Conservation (phyloP, 768 basidiomycete species). For the Russula ochroleuca region DNA sequence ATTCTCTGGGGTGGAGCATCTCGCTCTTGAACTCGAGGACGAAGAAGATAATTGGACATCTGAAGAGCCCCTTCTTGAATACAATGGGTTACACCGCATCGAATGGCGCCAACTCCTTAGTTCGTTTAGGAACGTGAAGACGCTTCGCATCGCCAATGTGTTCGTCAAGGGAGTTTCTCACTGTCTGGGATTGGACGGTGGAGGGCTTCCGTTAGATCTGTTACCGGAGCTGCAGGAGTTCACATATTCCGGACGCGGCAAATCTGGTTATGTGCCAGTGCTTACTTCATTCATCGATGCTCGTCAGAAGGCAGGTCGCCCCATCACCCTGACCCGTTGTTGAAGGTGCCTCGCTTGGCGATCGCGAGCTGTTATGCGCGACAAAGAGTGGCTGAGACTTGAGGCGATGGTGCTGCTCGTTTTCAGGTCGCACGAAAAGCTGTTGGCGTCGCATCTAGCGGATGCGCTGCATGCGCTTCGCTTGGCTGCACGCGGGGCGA, state of each 20-base stretch:
- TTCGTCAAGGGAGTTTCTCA: background rate
- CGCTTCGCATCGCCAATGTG: background rate
- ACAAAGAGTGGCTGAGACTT: background rate
- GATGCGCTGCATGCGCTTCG: constrained; percentile 16
- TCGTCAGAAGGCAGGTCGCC: too few species aligned
- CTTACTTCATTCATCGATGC: too few species aligned
- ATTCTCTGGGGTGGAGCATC: background rate
- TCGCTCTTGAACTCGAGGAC: background rate
- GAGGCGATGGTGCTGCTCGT: constrained; percentile 24
- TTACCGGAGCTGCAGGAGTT: too few species aligned
- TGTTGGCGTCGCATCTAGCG: constrained; percentile 5
- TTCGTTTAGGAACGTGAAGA: background rate
- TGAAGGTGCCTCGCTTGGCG: too few species aligned
- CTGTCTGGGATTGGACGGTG: too few species aligned
- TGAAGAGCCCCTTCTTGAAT: too few species aligned
- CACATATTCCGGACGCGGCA: too few species aligned
- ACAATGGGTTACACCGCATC: background rate
- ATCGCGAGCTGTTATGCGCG: too few species aligned
- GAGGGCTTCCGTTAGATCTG: too few species aligned
- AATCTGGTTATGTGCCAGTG: too few species aligned
- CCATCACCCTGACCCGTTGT: too few species aligned
- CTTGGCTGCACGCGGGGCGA: constrained; percentile 18
- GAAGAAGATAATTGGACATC: background rate
- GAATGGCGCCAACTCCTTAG: background rate
- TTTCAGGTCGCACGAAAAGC: constrained; percentile 10